Evolutionary conservation across 345 rosid species (phyloP), one percentile per base, ranked within the genome.

Genomic region (Pugionium cornutum): DNA sequence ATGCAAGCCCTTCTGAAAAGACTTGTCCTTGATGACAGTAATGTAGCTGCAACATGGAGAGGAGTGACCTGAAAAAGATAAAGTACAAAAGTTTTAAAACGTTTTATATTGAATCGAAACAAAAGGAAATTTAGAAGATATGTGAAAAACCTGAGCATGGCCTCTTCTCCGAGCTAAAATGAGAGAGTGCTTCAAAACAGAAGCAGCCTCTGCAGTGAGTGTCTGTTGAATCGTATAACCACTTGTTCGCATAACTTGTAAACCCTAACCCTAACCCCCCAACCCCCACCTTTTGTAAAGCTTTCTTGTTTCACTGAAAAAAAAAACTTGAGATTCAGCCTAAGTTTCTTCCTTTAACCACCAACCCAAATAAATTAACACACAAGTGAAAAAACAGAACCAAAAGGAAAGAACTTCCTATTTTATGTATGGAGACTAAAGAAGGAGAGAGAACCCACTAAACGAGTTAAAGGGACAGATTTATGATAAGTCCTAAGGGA

Each of bases 191-290:
- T 87, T 89, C 89, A 91, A 74, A 3, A 87, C 88, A 68, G 96
- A 85, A 86, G 98, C 98, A 85, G 95, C 95, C 95, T 91, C 98
- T 35, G 89, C 62, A 44, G 96, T 84, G 75, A 91, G 96, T 83
- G 96, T 91, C 92, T 91, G 96, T 84, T 89, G 98, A 62, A 84
- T 85, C 57, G 98, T 83, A 75, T 86, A 86, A 63, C 82, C 88
- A 80, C 96, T 95, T 82, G 96, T 83, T 79, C 98, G 96, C 98
- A 91, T 91, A 77, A 86, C 92, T 89, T 82, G 80, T 68, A 68
- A 74, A 80, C 82, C 84, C 78, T 69, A 75, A 62, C 85, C 89
- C 86, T 77, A 83, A 88, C 84, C 78, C 75, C 78, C 78, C 70
- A 37, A 70, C 76, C 76, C 76, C 60, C 25, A 48, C 63, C 73